These are phyloP conservation scores for Kwoniella europaea DNA, from an alignment of 768 basidiomycete species.

Conservation along the genomic window DNA sequence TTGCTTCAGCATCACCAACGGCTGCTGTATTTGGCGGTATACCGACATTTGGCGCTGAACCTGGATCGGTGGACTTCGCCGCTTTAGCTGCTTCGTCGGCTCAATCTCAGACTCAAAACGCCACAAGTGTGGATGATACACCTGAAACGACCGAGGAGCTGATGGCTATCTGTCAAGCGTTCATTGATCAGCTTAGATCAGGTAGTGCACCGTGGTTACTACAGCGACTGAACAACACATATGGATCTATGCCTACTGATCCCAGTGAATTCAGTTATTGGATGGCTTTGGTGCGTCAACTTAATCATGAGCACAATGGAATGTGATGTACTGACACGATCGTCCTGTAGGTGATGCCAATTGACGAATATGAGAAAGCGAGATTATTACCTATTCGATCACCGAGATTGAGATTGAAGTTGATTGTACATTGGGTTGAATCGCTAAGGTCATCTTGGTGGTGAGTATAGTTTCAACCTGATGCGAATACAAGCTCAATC, in stretches of 20 bases:
- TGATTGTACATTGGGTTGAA: conserved; percentile 96
- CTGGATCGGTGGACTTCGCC: conserved; percentile 21
- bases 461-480: conserved; percentile 37
- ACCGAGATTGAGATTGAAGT: conserved; percentile 73
- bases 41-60: background rate
- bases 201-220: conserved; percentile 93
- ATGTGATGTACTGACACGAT: background rate
- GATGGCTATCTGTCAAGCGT: conserved; percentile 67
- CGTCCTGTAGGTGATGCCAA: conserved; percentile 69
- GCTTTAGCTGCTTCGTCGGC: conserved; percentile 19
- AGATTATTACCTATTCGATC: conserved; percentile 77
- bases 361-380: conserved; percentile 87
- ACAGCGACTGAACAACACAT: conserved; percentile 78
- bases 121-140: conserved; percentile 26
- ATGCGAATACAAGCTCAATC: background rate
- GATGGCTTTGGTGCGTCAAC: conserved; percentile 72
- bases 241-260: conserved; percentile 76
- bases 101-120: background rate
- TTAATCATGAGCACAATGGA: too few species aligned
- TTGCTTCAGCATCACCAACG: background rate
- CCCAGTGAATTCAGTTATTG: conserved; percentile 79
- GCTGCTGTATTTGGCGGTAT: background rate
- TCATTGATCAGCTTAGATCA: conserved; percentile 67
- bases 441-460: conserved; percentile 62
- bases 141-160: conserved; percentile 65